phyloP scores from a whole-genome alignment of 352 stramenopile species.

The Lagenidium sp. region DNA sequence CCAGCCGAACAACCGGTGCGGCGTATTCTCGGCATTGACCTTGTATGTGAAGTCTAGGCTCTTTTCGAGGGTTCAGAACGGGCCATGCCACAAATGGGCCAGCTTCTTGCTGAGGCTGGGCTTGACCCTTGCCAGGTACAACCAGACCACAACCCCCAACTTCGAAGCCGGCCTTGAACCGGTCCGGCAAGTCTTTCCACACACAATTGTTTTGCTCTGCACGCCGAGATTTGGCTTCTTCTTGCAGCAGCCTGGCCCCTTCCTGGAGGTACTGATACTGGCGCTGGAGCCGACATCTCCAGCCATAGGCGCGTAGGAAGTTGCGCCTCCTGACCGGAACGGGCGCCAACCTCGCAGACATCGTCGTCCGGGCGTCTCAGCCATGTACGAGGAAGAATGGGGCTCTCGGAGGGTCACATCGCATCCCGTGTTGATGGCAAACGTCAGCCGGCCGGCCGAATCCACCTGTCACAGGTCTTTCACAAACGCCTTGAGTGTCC shows the following conservation, averaged over 20 bases:
- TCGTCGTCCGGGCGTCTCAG: conserved; percentile 7
- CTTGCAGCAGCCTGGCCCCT: background rate
- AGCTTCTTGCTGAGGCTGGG: background rate
- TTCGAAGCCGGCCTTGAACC: background rate
- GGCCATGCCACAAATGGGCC: background rate
- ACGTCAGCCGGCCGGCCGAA: conserved; percentile 12
- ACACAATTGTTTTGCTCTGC: background rate
- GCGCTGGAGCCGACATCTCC: background rate
- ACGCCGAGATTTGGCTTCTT: background rate
- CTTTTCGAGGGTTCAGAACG: background rate
- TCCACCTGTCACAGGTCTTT: conserved; percentile 3
- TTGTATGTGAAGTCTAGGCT: background rate
- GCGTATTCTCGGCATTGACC: background rate
- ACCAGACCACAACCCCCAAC: background rate
- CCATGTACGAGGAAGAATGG: conserved; percentile 13
- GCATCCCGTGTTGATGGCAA: conserved; percentile 8
- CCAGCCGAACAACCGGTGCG: background rate
- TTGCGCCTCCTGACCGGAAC: background rate
- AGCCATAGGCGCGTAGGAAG: background rate
- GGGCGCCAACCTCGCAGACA: conserved; percentile 5
- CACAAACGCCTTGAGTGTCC: conserved; percentile 2
- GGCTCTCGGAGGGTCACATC: conserved; percentile 1
- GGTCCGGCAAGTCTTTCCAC: background rate
- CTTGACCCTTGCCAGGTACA: background rate
- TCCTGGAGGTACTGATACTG: background rate